Conservation (phyloP, 73 alveolate genomes). For the Paramecium bursaria region DNA sequence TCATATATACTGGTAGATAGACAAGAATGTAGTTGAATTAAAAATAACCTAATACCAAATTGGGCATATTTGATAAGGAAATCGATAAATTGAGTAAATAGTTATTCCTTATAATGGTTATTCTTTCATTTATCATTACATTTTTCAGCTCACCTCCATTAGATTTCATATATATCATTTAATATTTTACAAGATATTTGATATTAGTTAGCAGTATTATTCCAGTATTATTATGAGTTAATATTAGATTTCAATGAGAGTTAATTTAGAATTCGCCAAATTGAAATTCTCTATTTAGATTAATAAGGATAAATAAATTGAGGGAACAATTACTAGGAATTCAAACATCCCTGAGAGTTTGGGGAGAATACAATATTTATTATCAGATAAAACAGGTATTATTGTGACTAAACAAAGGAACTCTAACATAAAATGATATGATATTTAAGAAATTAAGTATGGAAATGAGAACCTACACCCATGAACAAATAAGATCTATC, state of each 20-base stretch:
- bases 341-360: constrained; percentile 97
- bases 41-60: constrained; percentile 81
- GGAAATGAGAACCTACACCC: constrained; percentile 80
- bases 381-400: constrained; percentile 97
- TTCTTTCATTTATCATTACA: constrained; percentile 68
- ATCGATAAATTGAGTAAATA: constrained; percentile 78
- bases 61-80: constrained; percentile 92
- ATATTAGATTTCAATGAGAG: constrained; percentile 90
- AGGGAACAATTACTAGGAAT: constrained; percentile 93
- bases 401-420: constrained; percentile 70
- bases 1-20: constrained; percentile 92
- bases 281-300: constrained; percentile 80
- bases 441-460: constrained; percentile 86
- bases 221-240: constrained; percentile 85
- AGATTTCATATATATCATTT: background rate
- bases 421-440: constrained; percentile 98
- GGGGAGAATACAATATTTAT: constrained; percentile 91
- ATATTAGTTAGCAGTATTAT: constrained; percentile 89
- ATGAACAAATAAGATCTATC: constrained; percentile 73
- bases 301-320: constrained; percentile 79
- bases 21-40: constrained; percentile 93
- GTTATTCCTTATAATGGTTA: constrained; percentile 77
- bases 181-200: constrained; percentile 79
- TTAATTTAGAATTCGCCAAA: constrained; percentile 94
- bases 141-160: constrained; percentile 68